These are phyloP conservation scores for Candida loeiensis DNA, from an alignment of 805 yeast species.

Conservation along the genomic window DNA sequence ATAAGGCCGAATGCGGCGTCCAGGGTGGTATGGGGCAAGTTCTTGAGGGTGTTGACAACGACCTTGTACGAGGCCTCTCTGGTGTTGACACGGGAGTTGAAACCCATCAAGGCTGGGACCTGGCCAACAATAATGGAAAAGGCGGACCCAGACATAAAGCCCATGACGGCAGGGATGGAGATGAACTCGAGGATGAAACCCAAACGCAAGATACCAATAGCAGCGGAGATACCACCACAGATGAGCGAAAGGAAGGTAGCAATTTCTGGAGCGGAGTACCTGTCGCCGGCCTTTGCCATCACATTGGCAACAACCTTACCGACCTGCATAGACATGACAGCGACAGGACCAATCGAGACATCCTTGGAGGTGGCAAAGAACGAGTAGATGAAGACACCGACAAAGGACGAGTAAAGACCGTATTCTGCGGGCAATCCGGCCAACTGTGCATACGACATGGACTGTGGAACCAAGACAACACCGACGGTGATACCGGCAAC, in stretches of 20 bases:
- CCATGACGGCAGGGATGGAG: constrained; percentile 88
- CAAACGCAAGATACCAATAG: constrained; percentile 75
- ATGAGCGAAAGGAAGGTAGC: constrained; percentile 77
- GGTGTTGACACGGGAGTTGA: constrained; percentile 60
- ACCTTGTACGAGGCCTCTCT: constrained; percentile 68
- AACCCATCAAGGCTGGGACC: constrained; percentile 84
- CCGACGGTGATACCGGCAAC: constrained; percentile 95
- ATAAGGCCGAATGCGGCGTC: constrained; percentile 91
- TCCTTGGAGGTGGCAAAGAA: constrained; percentile 94
- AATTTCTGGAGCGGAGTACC: constrained; percentile 60
- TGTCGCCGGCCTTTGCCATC: constrained; percentile 38
- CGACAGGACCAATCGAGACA: constrained; percentile 95
- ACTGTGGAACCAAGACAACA: constrained; percentile 87
- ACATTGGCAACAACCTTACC: constrained; percentile 73
- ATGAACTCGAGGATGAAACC: constrained; percentile 89
- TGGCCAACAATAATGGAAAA: constrained; percentile 79
- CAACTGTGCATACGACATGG: constrained; percentile 90
- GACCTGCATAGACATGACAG: constrained; percentile 88
- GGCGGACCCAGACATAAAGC: constrained; percentile 95
- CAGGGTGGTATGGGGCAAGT: constrained; percentile 60
- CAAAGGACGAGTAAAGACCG: constrained; percentile 87
- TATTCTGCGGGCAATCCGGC: constrained; percentile 80
- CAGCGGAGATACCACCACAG: constrained; percentile 83
- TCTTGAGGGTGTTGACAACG: constrained; percentile 66
- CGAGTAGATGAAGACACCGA: constrained; percentile 85